phyloP scores from a whole-genome alignment of 805 yeast genomes.

The Cyberlindnera lachancei region DNA sequence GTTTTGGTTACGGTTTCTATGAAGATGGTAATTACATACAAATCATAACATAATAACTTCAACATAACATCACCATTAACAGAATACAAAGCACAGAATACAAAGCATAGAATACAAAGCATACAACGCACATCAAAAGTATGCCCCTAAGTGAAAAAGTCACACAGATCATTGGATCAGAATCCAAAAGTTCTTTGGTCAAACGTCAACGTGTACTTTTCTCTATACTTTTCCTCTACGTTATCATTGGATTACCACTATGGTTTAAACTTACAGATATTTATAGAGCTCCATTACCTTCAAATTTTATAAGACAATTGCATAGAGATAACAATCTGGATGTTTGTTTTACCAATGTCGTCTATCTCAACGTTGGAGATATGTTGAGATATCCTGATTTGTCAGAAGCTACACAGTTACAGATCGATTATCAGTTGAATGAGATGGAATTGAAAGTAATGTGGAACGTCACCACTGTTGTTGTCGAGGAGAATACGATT shows the following conservation, averaged over 20 bases:
- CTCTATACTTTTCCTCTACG: constrained; percentile 21
- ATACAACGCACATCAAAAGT: too few relatives aligned
- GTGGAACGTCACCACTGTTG: constrained; percentile 30
- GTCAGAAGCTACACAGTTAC: constrained; percentile 43
- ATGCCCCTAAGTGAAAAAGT: constrained; percentile 1
- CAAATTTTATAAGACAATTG: constrained; percentile 27
- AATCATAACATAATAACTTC: too few relatives aligned
- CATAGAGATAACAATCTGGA: constrained; percentile 35
- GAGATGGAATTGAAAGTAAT: constrained; percentile 17
- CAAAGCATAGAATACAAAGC: too few relatives aligned
- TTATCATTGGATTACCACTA: constrained; percentile 31
- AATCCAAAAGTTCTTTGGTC: constrained; percentile 12
- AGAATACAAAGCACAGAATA: too few relatives aligned
- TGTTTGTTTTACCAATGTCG: constrained; percentile 35
- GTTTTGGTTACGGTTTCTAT: too few relatives aligned
- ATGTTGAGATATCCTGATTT: constrained; percentile 62
- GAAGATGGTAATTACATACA: too few relatives aligned
- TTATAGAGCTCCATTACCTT: constrained; percentile 33
- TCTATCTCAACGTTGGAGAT: constrained; percentile 30
- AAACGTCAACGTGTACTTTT: constrained; percentile 19
- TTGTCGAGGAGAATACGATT: constrained; percentile 14
- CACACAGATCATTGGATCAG: constrained; percentile 12
- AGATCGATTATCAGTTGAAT: constrained; percentile 36
- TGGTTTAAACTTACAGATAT: constrained; percentile 36
- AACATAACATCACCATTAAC: too few relatives aligned